These are phyloP conservation scores for Daldinia eschscholtzii DNA, from an alignment of 2,329 filamentous ascomycete species.

Conservation along the genomic window DNA sequence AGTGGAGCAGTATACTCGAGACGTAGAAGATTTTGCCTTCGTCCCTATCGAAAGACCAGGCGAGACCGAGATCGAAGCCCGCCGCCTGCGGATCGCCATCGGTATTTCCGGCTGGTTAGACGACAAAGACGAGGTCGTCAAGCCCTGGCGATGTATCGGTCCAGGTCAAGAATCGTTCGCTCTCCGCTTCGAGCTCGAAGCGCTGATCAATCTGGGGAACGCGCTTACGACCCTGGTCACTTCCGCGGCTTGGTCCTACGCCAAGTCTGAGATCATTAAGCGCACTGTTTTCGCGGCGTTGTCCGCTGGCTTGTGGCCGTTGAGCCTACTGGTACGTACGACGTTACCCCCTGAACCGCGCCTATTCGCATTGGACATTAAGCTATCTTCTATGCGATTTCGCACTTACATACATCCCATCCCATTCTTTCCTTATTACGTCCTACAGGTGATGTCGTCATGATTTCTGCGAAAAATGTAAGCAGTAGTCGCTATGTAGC, in stretches of 20 bases:
- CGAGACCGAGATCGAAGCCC: slow-evolving; percentile 62
- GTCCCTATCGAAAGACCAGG: slow-evolving; percentile 72
- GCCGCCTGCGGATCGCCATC: slow-evolving; percentile 82
- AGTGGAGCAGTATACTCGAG: slow-evolving; percentile 83
- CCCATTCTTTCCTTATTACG: neutral
- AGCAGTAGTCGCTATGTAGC: neutral
- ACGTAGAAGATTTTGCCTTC: slow-evolving; percentile 92
- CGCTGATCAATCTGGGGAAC: slow-evolving; percentile 81
- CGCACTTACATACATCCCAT: neutral
- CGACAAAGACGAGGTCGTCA: slow-evolving; percentile 76
- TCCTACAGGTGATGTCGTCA: neutral
- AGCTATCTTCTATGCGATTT: neutral
- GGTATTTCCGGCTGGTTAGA: slow-evolving; percentile 87
- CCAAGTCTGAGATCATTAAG: slow-evolving; percentile 66
- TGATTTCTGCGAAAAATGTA: neutral
- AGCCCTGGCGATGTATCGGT: slow-evolving; percentile 83
- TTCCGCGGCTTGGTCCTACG: slow-evolving; percentile 84
- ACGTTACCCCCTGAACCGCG: neutral
- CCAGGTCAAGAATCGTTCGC: slow-evolving; percentile 80
- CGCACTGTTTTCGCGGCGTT: slow-evolving; percentile 68
- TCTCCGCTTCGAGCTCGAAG: slow-evolving; percentile 84
- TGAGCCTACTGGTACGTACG: slow-evolving; percentile 62
- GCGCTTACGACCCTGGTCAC: slow-evolving; percentile 83
- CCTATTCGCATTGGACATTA: neutral
- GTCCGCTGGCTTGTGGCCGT: slow-evolving; percentile 72